Conservation (phyloP, 768 basidiomycete species). For the Suillus clintonianus region DNA sequence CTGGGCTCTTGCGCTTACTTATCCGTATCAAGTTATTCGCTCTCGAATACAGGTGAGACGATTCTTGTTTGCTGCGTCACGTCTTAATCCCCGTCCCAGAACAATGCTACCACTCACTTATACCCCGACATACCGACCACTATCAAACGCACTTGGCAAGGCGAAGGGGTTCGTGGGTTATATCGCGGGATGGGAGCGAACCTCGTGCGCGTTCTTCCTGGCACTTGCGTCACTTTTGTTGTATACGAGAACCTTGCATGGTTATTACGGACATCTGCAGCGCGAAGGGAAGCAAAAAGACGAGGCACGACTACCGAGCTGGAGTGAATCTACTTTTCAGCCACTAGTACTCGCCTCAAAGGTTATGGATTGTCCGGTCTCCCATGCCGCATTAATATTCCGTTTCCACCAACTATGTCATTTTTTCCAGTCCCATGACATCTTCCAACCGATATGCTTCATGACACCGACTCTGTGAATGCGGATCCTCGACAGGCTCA, state of each 20-base stretch:
- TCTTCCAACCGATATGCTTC: no score
- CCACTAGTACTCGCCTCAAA: no score
- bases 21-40: constrained; percentile 96
- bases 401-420: no score
- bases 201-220: constrained; percentile 90
- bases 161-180: constrained; percentile 84
- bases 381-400: no score
- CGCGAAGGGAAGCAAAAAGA: constrained; percentile 41
- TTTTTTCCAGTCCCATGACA: no score
- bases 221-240: constrained; percentile 97
- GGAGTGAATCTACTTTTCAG: background rate
- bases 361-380: no score
- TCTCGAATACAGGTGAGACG: constrained; percentile 83
- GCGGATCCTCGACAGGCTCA: no score
- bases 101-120: constrained; percentile 61
- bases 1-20: constrained; percentile 79
- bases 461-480: no score
- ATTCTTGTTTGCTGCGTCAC: constrained; percentile 1
- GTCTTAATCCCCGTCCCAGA: constrained; percentile 40
- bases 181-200: constrained; percentile 96
- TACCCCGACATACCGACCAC: constrained; percentile 87
- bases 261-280: constrained; percentile 69
- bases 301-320: background rate
- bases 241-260: constrained; percentile 94
- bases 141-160: constrained; percentile 75